Conservation (phyloP, 768 basidiomycete species). For the Russula lepida region DNA sequence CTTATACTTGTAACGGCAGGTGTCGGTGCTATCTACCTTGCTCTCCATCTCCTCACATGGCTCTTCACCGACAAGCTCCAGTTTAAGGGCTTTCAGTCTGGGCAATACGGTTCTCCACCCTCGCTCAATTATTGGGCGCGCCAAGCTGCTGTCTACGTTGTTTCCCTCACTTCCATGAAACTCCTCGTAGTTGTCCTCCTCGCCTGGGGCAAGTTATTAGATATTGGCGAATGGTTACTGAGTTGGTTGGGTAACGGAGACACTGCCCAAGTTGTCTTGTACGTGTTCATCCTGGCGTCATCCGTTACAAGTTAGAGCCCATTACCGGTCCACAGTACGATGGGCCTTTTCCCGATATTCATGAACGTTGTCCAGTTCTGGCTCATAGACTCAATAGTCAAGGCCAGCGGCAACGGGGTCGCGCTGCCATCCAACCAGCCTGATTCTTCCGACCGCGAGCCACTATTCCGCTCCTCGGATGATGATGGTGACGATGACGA, state of each 20-base stretch:
- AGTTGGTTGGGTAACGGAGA: conserved; percentile 67
- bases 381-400: conserved; percentile 90
- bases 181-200: conserved; percentile 76
- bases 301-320: not conserved
- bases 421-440: conserved; percentile 35
- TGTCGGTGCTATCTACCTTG: conserved; percentile 71
- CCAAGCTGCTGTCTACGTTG: conserved; percentile 76
- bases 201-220: conserved; percentile 61
- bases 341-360: conserved; percentile 84
- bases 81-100: conserved; percentile 74
- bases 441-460: conserved; percentile 39
- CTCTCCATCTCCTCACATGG: conserved; percentile 55
- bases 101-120: conserved; percentile 84
- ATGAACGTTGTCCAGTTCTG: conserved; percentile 94
- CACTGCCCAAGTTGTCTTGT: conserved; percentile 73
- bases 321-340: conserved; percentile 42
- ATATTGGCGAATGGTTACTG: conserved; percentile 79
- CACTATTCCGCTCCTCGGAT: conserved; percentile 48
- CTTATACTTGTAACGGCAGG: conserved; percentile 38
- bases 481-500: conserved; percentile 21
- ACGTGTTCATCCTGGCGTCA: conserved; percentile 27
- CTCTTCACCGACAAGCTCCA: conserved; percentile 54
- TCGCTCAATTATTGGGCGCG: conserved; percentile 61
- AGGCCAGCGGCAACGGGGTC: conserved; percentile 43
- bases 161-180: conserved; percentile 82